A percentile compares a stretch with the other conserved stretches of the same genome.
phyloP scores from a whole-genome alignment of 352 stramenopile species.

The Thalassiosira mediterranea region DNA sequence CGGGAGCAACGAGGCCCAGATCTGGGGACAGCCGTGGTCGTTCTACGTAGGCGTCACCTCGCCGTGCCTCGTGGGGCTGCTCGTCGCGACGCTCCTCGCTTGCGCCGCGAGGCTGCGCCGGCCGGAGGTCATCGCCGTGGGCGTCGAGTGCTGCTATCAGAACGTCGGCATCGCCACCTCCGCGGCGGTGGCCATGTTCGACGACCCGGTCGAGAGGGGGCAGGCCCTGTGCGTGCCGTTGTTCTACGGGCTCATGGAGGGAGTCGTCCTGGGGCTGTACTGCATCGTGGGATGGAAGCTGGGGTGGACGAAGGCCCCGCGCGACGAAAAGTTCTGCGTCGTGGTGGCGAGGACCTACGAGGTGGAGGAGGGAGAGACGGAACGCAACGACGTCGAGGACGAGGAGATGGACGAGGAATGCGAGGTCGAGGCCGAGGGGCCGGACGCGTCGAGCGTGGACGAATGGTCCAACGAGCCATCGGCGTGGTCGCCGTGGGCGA shows the following conservation, averaged over 20 bases:
- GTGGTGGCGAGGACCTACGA: conserved; percentile 65
- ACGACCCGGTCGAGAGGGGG: conserved; percentile 43
- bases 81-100: conserved; percentile 42
- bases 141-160: conserved; percentile 83
- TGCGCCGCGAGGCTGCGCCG: conserved; percentile 39
- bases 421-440: background rate
- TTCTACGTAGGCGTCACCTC: conserved; percentile 54
- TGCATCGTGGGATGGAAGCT: conserved; percentile 70
- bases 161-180: conserved; percentile 81
- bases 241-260: conserved; percentile 72
- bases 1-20: conserved; percentile 22
- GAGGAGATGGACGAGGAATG: background rate
- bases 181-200: conserved; percentile 69
- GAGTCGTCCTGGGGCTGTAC: conserved; percentile 60
- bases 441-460: background rate
- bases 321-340: conserved; percentile 52
- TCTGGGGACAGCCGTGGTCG: conserved; percentile 50
- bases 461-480: conserved; percentile 2
- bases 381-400: conserved; percentile 16
- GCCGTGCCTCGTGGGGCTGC: conserved; percentile 49
- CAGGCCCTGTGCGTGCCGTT: conserved; percentile 77
- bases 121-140: conserved; percentile 59
- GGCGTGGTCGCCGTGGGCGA: conserved; percentile 1
- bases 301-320: conserved; percentile 75
- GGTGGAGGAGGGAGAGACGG: conserved; percentile 43